phyloP scores from a whole-genome alignment of 176 grass and related monocot species.

The Eleusine indica region DNA sequence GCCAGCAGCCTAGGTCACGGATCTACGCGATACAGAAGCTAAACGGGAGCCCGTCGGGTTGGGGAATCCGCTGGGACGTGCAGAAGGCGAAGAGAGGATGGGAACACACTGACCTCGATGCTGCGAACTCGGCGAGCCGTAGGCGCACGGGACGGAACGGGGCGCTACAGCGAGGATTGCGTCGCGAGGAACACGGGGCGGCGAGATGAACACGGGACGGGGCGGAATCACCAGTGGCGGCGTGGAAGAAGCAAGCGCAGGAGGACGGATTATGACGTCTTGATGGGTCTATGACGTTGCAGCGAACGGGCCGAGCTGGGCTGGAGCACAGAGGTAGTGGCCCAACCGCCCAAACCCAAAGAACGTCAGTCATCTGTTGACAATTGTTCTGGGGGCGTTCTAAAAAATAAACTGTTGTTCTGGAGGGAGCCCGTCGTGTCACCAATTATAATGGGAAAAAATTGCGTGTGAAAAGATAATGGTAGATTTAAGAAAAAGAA shows the following conservation, averaged over 20 bases:
- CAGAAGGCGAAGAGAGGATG: not conserved
- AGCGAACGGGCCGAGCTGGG: not conserved
- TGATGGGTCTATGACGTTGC: not conserved
- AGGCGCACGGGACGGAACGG: not conserved
- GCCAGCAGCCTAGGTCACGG: not conserved
- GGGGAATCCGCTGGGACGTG: not conserved
- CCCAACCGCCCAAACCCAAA: not conserved
- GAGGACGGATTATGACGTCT: no score
- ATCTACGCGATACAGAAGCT: not conserved
- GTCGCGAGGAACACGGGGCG: not conserved
- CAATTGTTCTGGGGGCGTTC: no score
- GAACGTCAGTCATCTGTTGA: no score
- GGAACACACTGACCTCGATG: slow-evolving; percentile 21
- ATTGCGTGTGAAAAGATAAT: no score
- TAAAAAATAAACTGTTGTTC: no score
- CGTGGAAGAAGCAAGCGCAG: not conserved
- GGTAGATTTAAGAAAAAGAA: no score
- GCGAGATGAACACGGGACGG: not conserved
- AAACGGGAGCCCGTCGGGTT: not conserved
- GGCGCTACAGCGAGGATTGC: not conserved
- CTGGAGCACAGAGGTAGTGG: not conserved
- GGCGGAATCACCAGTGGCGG: no score
- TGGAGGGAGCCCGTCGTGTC: no score
- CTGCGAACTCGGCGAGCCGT: not conserved
- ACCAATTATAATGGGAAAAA: no score